A percentile compares a stretch with the other conserved stretches of the same genome.
These are phyloP conservation scores for Phyllosticta ampelicida DNA, from an alignment of 2,329 filamentous ascomycete species.

Conservation along the genomic window DNA sequence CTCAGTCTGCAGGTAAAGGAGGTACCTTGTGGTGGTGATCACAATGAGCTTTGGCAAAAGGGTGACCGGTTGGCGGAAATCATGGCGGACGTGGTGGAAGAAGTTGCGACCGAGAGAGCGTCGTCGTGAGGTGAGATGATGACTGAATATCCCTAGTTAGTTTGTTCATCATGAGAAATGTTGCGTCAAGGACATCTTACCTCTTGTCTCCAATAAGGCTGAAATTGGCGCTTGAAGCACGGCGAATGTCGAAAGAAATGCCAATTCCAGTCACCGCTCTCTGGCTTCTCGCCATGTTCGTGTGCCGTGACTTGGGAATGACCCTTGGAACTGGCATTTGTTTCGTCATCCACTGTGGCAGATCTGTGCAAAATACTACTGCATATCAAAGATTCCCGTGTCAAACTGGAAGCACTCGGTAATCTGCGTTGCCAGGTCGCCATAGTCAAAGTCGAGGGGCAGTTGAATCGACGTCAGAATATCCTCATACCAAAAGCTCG, in stretches of 20 bases:
- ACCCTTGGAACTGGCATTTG: too few species aligned
- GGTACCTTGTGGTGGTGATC: neutral
- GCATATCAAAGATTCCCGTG: neutral
- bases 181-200: too few species aligned
- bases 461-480: neutral
- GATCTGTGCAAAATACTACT: neutral
- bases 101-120: neutral
- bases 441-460: neutral
- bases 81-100: neutral
- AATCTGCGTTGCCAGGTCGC: neutral
- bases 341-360: too few species aligned
- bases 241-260: too few species aligned
- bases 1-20: neutral
- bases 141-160: too few species aligned
- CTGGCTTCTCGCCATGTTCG: too few species aligned
- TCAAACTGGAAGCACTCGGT: neutral
- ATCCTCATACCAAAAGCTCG: neutral
- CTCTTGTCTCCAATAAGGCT: too few species aligned
- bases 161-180: neutral
- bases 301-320: too few species aligned
- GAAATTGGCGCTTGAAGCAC: too few species aligned
- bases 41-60: neutral
- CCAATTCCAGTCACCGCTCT: too few species aligned
- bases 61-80: neutral
- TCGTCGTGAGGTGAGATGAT: neutral